Evolutionary conservation across 805 yeast genomes (phyloP).

Genomic region (Starmerella scarabaei): DNA sequence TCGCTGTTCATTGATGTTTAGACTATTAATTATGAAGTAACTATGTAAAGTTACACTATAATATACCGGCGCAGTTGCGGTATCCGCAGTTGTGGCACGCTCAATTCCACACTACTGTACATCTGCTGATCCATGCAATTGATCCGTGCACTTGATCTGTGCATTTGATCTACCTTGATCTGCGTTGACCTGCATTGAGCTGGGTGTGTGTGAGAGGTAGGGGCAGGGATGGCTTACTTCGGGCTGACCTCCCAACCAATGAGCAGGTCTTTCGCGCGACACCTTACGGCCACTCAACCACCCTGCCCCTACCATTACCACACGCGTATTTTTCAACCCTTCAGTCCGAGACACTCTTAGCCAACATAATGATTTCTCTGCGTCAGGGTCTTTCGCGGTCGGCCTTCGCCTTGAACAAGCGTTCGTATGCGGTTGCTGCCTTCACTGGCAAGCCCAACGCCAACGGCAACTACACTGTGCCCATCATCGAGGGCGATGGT

Average conservation of each 20-base stretch:
- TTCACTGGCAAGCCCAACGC: slow-evolving; percentile 32
- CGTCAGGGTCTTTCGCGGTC: slow-evolving; percentile 11
- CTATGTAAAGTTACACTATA: too few species aligned
- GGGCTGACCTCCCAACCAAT: too few species aligned
- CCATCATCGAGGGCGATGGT: slow-evolving; percentile 98
- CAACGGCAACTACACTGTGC: slow-evolving; percentile 76
- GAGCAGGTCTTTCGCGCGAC: slow-evolving; percentile 3
- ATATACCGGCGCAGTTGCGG: too few species aligned
- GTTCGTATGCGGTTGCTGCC: slow-evolving; percentile 29
- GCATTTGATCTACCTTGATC: too few species aligned
- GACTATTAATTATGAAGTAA: too few species aligned
- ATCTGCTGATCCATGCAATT: too few species aligned
- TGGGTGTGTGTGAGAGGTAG: too few species aligned
- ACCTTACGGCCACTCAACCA: slow-evolving; percentile 1
- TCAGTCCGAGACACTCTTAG: neutral
- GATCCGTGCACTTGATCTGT: too few species aligned
- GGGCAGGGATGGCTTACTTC: too few species aligned
- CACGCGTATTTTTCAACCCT: slow-evolving; percentile 2
- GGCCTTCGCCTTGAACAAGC: neutral
- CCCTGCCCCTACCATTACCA: neutral
- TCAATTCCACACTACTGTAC: too few species aligned
- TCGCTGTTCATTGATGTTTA: slow-evolving; percentile 49
- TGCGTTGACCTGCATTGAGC: too few species aligned
- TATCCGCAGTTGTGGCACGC: too few species aligned
- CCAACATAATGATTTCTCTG: slow-evolving; percentile 9